Conservation (phyloP, 2,329 filamentous ascomycete genomes). For the Penicillium rolfsii region DNA sequence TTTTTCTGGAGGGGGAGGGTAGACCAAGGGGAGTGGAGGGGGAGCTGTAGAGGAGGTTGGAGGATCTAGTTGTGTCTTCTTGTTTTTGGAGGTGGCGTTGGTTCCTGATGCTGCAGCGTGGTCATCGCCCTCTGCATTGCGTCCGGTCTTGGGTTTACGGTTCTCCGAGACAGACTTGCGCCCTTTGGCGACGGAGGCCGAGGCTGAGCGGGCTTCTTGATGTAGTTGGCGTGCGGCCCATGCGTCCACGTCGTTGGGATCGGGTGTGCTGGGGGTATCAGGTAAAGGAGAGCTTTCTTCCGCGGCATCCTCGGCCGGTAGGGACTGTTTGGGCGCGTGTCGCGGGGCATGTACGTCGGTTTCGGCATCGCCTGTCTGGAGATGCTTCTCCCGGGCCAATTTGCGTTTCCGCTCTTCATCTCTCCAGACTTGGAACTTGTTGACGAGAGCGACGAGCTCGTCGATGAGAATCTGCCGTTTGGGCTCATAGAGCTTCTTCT, state of each 20-base stretch:
- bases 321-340: conserved; percentile 22
- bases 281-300: conserved; percentile 49
- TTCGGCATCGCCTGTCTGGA: conserved; percentile 16
- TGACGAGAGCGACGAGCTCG: conserved; percentile 78
- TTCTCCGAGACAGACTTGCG: conserved; percentile 28
- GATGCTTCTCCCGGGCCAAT: conserved; percentile 68
- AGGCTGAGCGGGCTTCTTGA: conserved; percentile 67
- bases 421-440: conserved; percentile 87
- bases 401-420: conserved; percentile 85
- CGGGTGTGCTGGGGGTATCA: conserved; percentile 49
- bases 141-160: conserved; percentile 20
- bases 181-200: conserved; percentile 53
- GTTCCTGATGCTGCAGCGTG: conserved; percentile 1
- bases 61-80: conserved; percentile 11
- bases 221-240: conserved; percentile 74
- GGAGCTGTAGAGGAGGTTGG: conserved; percentile 13
- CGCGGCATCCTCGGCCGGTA: conserved; percentile 50
- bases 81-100: conserved; percentile 35
- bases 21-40: conserved; percentile 13
- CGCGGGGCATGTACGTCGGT: conserved; percentile 30
- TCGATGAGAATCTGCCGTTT: conserved; percentile 83
- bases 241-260: conserved; percentile 71
- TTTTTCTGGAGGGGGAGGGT: conserved; percentile 46
- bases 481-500: conserved; percentile 83
- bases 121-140: conserved; percentile 3